Conservation (phyloP, 1,284 basidiomycete genomes). For the Phaffia rhodozyma region DNA sequence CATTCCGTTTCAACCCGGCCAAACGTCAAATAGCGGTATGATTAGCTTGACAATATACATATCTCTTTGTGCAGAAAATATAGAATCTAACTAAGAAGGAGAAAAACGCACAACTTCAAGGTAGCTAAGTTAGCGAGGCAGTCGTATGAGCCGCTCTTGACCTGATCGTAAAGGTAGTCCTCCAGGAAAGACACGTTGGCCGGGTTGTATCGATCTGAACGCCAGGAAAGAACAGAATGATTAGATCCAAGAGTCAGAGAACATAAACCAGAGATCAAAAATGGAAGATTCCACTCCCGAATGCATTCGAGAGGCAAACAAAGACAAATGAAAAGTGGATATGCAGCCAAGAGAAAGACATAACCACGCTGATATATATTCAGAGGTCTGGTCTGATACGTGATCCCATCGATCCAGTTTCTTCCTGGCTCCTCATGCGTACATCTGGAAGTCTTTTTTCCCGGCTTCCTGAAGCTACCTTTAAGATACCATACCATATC, state of each 20-base stretch:
- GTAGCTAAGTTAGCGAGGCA: slow-evolving; percentile 79
- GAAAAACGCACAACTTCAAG: slow-evolving; percentile 50
- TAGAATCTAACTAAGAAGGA: neutral
- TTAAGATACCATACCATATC: too few relatives aligned
- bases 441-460: neutral
- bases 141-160: slow-evolving; percentile 79
- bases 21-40: too few relatives aligned
- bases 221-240: slow-evolving; percentile 6
- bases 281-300: neutral
- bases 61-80: neutral
- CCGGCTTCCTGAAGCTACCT: neutral
- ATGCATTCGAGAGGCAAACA: too few relatives aligned
- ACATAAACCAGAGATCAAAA: neutral
- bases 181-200: slow-evolving; percentile 83
- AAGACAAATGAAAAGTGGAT: too few relatives aligned
- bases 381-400: neutral
- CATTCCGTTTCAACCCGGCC: neutral
- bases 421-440: neutral
- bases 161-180: slow-evolving; percentile 88
- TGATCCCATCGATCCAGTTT: neutral
- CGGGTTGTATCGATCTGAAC: slow-evolving; percentile 84
- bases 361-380: too few relatives aligned
- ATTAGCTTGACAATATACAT: too few relatives aligned
- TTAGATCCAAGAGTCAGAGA: neutral
- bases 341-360: too few relatives aligned